Conservation (phyloP, 768 basidiomycete species). For the Pleurotus djamor region DNA sequence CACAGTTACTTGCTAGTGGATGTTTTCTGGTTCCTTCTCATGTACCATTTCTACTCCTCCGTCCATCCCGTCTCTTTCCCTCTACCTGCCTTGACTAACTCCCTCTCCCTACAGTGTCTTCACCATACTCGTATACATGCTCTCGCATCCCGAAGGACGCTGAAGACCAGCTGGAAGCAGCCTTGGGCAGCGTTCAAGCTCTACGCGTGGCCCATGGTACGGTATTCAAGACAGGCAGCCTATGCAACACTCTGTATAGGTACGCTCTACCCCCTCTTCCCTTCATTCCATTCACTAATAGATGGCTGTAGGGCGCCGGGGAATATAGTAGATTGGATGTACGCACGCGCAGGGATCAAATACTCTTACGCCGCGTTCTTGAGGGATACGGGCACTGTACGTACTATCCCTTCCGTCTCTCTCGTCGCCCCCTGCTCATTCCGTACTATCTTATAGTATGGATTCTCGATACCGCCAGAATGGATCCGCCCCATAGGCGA, state of each 20-base stretch:
- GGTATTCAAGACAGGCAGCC: conserved; percentile 47
- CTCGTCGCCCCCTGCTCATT: conserved; percentile 1
- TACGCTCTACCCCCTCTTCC: conserved; percentile 11
- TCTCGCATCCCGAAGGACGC: conserved; percentile 60
- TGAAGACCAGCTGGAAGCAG: conserved; percentile 75
- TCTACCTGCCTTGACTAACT: no score
- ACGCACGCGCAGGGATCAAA: conserved; percentile 51
- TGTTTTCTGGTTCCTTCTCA: neutral
- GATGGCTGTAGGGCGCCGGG: conserved; percentile 44
- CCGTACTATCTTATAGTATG: conserved; percentile 45
- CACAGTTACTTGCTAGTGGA: neutral
- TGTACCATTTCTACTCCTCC: no score
- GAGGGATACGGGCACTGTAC: conserved; percentile 68
- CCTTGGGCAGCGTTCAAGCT: conserved; percentile 60
- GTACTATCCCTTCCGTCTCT: conserved; percentile 18
- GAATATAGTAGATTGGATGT: conserved; percentile 69
- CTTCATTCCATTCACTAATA: conserved; percentile 6
- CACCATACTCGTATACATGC: conserved; percentile 77
- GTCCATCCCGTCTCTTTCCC: no score
- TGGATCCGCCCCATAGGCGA: conserved; percentile 81
- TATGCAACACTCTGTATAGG: conserved; percentile 46
- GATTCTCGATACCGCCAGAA: conserved; percentile 68
- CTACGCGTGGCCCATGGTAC: conserved; percentile 54
- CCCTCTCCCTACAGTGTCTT: conserved; percentile 49
- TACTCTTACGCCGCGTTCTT: conserved; percentile 66